These are phyloP conservation scores for Amanita inopinata DNA, from an alignment of 768 basidiomycete genomes.

Conservation along the genomic window DNA sequence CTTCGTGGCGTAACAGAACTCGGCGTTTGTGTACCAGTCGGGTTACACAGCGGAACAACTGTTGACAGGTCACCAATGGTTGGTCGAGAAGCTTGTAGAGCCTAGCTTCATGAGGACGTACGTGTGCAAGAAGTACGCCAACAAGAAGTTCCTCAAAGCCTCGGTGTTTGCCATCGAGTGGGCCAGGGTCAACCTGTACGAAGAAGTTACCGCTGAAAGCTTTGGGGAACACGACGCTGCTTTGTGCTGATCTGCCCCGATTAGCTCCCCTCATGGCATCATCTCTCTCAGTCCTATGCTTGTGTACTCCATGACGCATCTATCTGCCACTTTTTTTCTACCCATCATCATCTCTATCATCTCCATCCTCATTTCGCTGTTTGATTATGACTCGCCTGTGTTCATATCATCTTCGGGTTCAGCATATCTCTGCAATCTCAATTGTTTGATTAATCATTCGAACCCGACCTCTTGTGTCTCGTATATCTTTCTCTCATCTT, in stretches of 20 bases:
- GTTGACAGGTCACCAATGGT: slow-evolving; percentile 65
- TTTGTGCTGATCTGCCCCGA: slow-evolving; percentile 2
- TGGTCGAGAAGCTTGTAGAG: slow-evolving; percentile 77
- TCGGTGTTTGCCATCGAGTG: slow-evolving; percentile 69
- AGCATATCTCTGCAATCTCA: slow-evolving; percentile 13
- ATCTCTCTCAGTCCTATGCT: slow-evolving; percentile 12
- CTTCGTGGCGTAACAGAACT: slow-evolving; percentile 48
- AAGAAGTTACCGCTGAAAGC: not conserved
- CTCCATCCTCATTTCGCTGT: slow-evolving; percentile 14
- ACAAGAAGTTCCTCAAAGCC: slow-evolving; percentile 97
- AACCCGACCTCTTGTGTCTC: slow-evolving; percentile 11
- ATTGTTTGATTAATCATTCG: slow-evolving; percentile 11
- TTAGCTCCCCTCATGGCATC: not conserved
- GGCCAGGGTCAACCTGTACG: slow-evolving; percentile 35
- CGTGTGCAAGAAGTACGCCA: slow-evolving; percentile 92
- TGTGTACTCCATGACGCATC: slow-evolving; percentile 12
- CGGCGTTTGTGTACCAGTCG: slow-evolving; percentile 88
- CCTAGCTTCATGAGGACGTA: slow-evolving; percentile 74
- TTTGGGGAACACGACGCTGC: not conserved
- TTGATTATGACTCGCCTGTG: slow-evolving; percentile 16
- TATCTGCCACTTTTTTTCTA: slow-evolving; percentile 14
- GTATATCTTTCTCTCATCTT: slow-evolving; percentile 11
- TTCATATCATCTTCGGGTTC: slow-evolving; percentile 17
- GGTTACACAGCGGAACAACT: slow-evolving; percentile 87
- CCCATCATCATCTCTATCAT: slow-evolving; percentile 16